These are phyloP conservation scores for Penicillium alfredii DNA, from an alignment of 495 filamentous ascomycete species.

Conservation along the genomic window DNA sequence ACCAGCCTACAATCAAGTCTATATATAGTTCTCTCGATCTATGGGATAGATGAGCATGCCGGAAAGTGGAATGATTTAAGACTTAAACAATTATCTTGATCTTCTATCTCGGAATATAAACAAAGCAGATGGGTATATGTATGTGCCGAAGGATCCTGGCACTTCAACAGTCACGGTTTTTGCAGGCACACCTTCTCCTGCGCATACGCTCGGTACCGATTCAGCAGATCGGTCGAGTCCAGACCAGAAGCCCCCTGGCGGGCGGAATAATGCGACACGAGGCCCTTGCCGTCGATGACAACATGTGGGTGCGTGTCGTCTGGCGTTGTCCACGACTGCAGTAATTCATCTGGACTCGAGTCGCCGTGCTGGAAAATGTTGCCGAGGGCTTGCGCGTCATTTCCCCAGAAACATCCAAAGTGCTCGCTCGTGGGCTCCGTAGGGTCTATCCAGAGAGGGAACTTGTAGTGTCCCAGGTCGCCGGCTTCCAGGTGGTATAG, in stretches of 20 bases:
- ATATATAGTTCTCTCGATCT: background rate
- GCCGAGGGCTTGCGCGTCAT: conserved; percentile 25
- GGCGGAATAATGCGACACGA: conserved; percentile 47
- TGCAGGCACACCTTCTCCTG: conserved; percentile 40
- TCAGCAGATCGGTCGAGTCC: conserved; percentile 46
- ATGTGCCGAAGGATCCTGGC: background rate
- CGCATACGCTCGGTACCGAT: conserved; percentile 47
- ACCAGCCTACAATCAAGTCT: no score
- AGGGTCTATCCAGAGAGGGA: conserved; percentile 44
- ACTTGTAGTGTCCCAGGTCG: conserved; percentile 44
- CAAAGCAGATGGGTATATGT: conserved; percentile 3
- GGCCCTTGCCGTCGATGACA: conserved; percentile 46
- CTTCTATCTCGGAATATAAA: background rate
- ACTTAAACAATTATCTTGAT: no score
- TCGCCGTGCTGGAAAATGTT: conserved; percentile 9
- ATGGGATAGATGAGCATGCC: no score
- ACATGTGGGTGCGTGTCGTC: conserved; percentile 20
- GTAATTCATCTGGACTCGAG: conserved; percentile 1
- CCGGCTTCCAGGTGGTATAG: conserved; percentile 45
- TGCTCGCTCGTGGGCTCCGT: conserved; percentile 38
- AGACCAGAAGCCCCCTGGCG: conserved; percentile 31
- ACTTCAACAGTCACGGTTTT: conserved; percentile 6
- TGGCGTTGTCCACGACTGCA: background rate
- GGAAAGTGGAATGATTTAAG: no score
- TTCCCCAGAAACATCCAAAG: conserved; percentile 45